Percentiles rank a stretch among this genome's conserved stretches.
phyloP scores from a whole-genome alignment of 106 monocot species.

The Ottelia alismoides region DNA sequence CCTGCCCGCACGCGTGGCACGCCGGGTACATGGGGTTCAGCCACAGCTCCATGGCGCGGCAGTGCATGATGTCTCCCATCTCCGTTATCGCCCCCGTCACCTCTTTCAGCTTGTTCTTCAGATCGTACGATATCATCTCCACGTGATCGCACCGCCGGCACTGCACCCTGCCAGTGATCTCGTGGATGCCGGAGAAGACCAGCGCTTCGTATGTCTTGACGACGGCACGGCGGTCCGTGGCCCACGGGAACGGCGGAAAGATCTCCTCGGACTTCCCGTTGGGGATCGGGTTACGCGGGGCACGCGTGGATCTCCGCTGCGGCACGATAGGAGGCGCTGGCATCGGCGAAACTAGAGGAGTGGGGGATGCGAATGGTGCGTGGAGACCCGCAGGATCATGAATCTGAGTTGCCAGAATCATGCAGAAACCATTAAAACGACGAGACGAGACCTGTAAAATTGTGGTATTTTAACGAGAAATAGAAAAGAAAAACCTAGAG shows the following conservation, averaged over 20 bases:
- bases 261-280: slow-evolving; percentile 2
- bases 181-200: slow-evolving; percentile 3
- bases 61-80: background rate
- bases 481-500: too few species aligned
- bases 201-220: background rate
- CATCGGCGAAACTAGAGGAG: background rate
- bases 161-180: slow-evolving; percentile 1
- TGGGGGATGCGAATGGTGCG: background rate
- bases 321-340: background rate
- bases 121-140: background rate
- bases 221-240: slow-evolving; percentile 6
- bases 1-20: background rate
- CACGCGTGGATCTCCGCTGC: background rate
- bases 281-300: background rate
- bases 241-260: slow-evolving; percentile 6
- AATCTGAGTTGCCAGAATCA: too few species aligned
- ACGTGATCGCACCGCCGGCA: slow-evolving; percentile 13
- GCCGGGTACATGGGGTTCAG: too few species aligned
- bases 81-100: background rate
- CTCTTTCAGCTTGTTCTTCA: too few species aligned
- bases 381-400: too few species aligned
- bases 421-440: too few species aligned
- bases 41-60: too few species aligned
- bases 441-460: too few species aligned
- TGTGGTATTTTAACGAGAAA: too few species aligned